Evolutionary conservation across 495 filamentous ascomycete genomes (phyloP).

Genomic region (Penicillium arizonense): DNA sequence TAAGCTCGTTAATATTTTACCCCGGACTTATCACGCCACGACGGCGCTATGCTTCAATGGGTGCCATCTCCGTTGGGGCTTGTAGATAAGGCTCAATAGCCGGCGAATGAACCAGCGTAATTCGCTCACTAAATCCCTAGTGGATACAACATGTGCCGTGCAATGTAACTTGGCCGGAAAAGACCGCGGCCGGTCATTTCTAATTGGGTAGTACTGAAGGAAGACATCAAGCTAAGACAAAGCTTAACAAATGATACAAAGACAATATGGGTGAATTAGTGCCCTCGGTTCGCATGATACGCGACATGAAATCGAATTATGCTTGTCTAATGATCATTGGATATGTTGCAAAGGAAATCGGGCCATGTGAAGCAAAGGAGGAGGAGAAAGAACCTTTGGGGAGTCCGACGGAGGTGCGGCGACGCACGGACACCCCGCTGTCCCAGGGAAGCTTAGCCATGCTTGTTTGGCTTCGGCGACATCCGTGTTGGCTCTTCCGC

Average conservation of each 20-base stretch:
- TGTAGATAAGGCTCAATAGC: slow-evolving; percentile 9
- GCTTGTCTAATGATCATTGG: no score
- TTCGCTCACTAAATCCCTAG: neutral
- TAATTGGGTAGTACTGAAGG: neutral
- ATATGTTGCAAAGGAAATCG: no score
- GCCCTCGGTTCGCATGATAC: no score
- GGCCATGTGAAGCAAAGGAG: no score
- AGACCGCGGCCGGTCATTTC: neutral
- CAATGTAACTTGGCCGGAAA: slow-evolving; percentile 9
- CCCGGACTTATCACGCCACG: slow-evolving; percentile 17
- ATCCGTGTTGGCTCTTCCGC: no score
- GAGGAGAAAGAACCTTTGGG: neutral
- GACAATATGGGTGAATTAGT: no score
- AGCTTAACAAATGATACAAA: slow-evolving; percentile 4
- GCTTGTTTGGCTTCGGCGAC: slow-evolving; percentile 5
- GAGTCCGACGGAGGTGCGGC: slow-evolving; percentile 7
- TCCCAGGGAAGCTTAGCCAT: neutral
- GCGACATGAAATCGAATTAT: no score
- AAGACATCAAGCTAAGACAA: neutral
- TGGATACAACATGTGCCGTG: slow-evolving; percentile 9
- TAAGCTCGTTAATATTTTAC: slow-evolving; percentile 7
- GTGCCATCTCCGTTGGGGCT: slow-evolving; percentile 1
- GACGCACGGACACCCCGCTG: slow-evolving; percentile 2
- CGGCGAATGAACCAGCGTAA: neutral
- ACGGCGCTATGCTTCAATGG: neutral